Evolutionary conservation across 2,329 filamentous ascomycete genomes (phyloP), one percentile per base, ranked within the genome.

Genomic region (Penicillium freii): DNA sequence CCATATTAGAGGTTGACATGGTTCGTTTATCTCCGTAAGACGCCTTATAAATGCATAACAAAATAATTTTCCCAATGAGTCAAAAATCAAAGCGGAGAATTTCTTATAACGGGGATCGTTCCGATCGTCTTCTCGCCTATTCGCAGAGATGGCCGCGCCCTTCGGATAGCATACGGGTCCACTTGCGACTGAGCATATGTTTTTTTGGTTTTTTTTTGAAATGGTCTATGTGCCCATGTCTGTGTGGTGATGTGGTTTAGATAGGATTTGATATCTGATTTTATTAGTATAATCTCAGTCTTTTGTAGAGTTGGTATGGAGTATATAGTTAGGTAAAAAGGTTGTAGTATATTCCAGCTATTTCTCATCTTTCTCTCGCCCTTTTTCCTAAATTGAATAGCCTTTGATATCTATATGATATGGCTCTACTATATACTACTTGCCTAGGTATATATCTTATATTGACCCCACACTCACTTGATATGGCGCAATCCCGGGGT

Each of bases 141-240:
- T 65, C 63, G 63, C 63, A 63, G 19, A 63, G 62, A 65, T 64
- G 44, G 36, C 63, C 63, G 63, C 44, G 44, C 44, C 31, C 45
- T 47, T 47, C 45, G 15, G 19, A 36, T 36, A 31, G 5, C 45
- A 46, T 6, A 46, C 4, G 29, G 44, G 29, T 34, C 31, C 45
- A 47, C 29, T 34, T 47, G 19, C 29, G 29, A 23, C 13, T 43
- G 5, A 44, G n/a, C 27, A 13, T 33, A 19, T 33, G 11, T 29
- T 45, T 46, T 27, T 29, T 27, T 25, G 5, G 2, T 25, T 1
- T 8, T 7, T 25, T 7, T 25, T 25, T 7, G 1, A 25, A 25
- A 29, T 29, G 27, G 8, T 10, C 29, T 40, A 40, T 9, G 13
- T 42, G 11, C 5, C 13, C 21, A 23, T 42, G 13, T 15, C 5